Base-by-base conservation (phyloP, 176 grass and related monocot genomes). In the Secale cereale region DNA sequence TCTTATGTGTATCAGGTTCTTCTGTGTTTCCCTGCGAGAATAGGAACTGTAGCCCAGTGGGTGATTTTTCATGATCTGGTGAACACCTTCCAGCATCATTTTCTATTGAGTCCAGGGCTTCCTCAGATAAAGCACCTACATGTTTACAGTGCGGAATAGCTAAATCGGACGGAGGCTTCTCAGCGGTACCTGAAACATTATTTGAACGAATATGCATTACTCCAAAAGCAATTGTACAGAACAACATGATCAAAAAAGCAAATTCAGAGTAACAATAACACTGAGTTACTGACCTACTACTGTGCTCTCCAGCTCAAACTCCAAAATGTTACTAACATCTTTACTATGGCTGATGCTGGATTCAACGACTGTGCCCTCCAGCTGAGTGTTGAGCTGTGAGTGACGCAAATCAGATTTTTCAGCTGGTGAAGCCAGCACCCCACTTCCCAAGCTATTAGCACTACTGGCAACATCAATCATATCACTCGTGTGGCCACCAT, bases 81-180 rank as follows among this genome's bases (percentile, higher is more conserved):
- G 85, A 77, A 40, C 70, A 54, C 46, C 48, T 79, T 91, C 41
- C 88, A 82, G 65, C 56, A 65, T 43, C 71, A 40, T 80, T 66
- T 39, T 87, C 74, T 10, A 25, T 37, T 31, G 17, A 80, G 48
- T 13, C 4, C 10, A n/a, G 26, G 20, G 41, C 78, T 76, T 86
- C 72, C 45, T 74, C 74, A 54, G 28, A 79, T 12, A 84, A 39
- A 87, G 27, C 28, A 61, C 29, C 43, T 36, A 50, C 69, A 61
- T 35, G 26, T 43, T 78, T 74, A 86, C 29, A 46, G 32, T 65
- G 45, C 23, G 3, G 52, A 77, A 64, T 32, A 59, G 79, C 20
- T 43, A 82, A 71, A 78, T 23, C 20, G 1, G 70, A 43, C 26
- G 54, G 37, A 74, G 64, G 37, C 59, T 78, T 82, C 23, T 39